Evolutionary conservation across 768 basidiomycete genomes (phyloP).

Genomic region (Suillus cothurnatus): DNA sequence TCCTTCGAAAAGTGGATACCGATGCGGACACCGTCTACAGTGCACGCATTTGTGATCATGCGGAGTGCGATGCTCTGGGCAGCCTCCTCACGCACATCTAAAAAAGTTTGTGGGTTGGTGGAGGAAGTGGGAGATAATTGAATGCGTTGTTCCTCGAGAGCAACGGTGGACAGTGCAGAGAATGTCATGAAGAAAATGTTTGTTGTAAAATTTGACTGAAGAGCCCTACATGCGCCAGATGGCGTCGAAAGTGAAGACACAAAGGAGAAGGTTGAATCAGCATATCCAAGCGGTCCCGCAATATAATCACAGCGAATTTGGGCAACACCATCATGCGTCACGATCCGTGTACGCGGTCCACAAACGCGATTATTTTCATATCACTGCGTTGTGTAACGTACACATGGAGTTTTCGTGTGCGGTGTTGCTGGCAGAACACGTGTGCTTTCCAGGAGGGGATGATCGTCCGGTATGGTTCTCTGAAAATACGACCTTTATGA

Average conservation of each 20-base stretch:
- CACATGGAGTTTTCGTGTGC: not conserved
- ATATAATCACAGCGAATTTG: not conserved
- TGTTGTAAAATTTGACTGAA: not conserved
- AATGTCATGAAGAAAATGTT: constrained; percentile 9
- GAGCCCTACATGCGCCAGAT: not conserved
- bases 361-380: not conserved
- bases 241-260: not conserved
- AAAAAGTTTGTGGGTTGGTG: constrained; percentile 46
- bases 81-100: constrained; percentile 59
- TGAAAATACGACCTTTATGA: not conserved
- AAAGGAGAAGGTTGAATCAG: not conserved
- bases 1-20: constrained; percentile 62
- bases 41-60: constrained; percentile 50
- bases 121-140: constrained; percentile 12
- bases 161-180: constrained; percentile 29
- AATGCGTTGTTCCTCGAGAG: not conserved
- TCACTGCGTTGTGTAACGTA: not conserved
- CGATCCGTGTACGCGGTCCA: not conserved
- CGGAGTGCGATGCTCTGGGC: constrained; percentile 57
- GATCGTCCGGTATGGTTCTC: not conserved
- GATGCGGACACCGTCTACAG: constrained; percentile 54
- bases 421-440: not conserved
- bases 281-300: not conserved
- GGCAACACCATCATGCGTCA: not conserved
- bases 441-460: not conserved